Evolutionary conservation across 1,284 basidiomycete genomes (phyloP).

Genomic region (Cryptococcus sp.): DNA sequence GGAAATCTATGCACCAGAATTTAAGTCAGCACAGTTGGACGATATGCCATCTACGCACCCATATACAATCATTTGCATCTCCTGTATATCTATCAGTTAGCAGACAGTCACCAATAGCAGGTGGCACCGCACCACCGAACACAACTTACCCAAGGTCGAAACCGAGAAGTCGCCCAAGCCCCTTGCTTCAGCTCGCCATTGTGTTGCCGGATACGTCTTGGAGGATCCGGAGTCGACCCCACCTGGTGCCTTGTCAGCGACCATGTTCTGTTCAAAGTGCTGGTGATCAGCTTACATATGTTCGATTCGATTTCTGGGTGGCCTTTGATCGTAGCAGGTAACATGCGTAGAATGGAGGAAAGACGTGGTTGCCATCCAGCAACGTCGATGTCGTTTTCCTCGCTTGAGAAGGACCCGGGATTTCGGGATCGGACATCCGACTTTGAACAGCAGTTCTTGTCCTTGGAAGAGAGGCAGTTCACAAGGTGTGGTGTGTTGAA

Average conservation of each 20-base stretch:
- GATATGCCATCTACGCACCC: slow-evolving; percentile 43
- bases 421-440: background rate
- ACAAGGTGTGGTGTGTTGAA: too few relatives aligned
- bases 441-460: too few relatives aligned
- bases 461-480: background rate
- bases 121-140: background rate
- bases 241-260: slow-evolving; percentile 59
- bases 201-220: slow-evolving; percentile 74
- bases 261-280: background rate
- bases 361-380: slow-evolving; percentile 57
- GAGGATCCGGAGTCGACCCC: slow-evolving; percentile 77
- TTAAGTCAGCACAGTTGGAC: slow-evolving; percentile 4
- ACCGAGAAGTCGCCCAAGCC: slow-evolving; percentile 66
- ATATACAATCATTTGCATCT: slow-evolving; percentile 81
- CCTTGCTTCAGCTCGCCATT: slow-evolving; percentile 76
- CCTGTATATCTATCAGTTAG: slow-evolving; percentile 21
- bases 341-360: slow-evolving; percentile 81
- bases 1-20: slow-evolving; percentile 60
- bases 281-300: slow-evolving; percentile 53
- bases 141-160: slow-evolving; percentile 67
- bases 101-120: too few relatives aligned
- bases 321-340: slow-evolving; percentile 73
- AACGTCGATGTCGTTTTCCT: slow-evolving; percentile 45
- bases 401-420: background rate
- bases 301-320: slow-evolving; percentile 56